phyloP scores from a whole-genome alignment of 2,329 filamentous ascomycete genomes.

The Neocucurbitaria cava region DNA sequence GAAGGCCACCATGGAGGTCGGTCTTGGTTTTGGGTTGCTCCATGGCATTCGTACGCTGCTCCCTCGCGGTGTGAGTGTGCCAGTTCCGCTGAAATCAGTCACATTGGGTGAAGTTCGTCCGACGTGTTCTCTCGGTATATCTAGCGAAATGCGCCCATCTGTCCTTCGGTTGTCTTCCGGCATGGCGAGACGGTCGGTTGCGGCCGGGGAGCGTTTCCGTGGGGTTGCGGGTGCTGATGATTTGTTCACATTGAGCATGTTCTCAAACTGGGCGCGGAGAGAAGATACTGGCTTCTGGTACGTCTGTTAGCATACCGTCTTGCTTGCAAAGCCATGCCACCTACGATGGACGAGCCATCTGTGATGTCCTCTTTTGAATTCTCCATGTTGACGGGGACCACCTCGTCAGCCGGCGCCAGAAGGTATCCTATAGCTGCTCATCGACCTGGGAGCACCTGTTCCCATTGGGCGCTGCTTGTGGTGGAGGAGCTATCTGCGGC shows the following conservation, averaged over 20 bases:
- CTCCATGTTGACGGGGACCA: constrained; percentile 41
- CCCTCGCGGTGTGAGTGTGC: constrained; percentile 41
- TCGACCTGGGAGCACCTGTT: constrained; percentile 34
- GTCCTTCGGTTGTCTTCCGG: constrained; percentile 37
- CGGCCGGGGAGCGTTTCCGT: constrained; percentile 42
- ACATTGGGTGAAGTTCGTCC: constrained; percentile 30
- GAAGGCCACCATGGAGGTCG: constrained; percentile 58
- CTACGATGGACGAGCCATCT: constrained; percentile 78
- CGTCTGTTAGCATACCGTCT: constrained; percentile 19
- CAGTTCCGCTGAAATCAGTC: constrained; percentile 48
- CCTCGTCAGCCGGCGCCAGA: constrained; percentile 45
- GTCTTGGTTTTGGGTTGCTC: constrained; percentile 49
- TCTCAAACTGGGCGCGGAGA: constrained; percentile 81
- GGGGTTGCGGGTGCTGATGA: constrained; percentile 28
- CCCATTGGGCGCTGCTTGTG: constrained; percentile 40
- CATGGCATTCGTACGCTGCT: constrained; percentile 46
- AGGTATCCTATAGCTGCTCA: constrained; percentile 41
- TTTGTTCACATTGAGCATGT: constrained; percentile 62
- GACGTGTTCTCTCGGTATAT: constrained; percentile 47
- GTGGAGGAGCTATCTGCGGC: constrained; percentile 15
- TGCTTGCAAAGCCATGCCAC: constrained; percentile 32
- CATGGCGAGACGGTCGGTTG: constrained; percentile 35
- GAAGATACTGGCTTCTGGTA: constrained; percentile 80
- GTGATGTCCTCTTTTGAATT: constrained; percentile 62
- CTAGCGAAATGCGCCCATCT: constrained; percentile 50